Evolutionary conservation across 371 early-diverging fungal species (phyloP), one percentile per base, ranked within the genome.

Genomic region (Smittium mucronatum): DNA sequence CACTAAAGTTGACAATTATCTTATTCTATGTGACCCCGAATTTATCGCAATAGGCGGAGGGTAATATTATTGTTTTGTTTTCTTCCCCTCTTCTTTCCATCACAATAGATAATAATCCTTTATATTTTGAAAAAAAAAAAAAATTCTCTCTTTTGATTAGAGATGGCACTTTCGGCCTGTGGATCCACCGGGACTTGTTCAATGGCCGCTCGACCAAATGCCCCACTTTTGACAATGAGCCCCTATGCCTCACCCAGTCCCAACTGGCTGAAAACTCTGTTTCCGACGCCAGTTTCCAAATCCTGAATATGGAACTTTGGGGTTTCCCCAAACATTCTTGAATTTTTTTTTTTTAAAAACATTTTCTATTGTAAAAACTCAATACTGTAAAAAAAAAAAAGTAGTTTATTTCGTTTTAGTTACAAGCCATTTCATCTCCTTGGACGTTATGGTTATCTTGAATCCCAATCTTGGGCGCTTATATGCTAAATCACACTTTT

Each of bases 21-120:
- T 93, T 78, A 84, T 95, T 2, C 75, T 92, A 34, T 84, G 89
- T 57, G 91, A 94, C 68, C 80, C 87, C 1, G 86, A 88, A 31
- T 93, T 86, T 71, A 84, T 97, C 57, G 94, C 94, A 0, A 76
- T 97, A 47, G 97, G 97, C 28, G 95, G 95, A 67, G 95, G 96
- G 82, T 89, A 84, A n/a, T 5, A 57, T 32, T 31, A 47, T 2
- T 5, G 21, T 1, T 59, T 78, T 47, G n/a, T 21, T 21, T 26
- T 30, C 58, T 30, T 26, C 68, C 35, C 61, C 31, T 34, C 32
- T 34, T 32, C 34, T 63, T 61, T 71, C 64, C 30, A 59, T 47
- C 36, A n/a, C n/a, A n/a, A n/a, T n/a, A n/a, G n/a, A n/a, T n/a
- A n/a, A n/a, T n/a, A n/a, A n/a, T n/a, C n/a, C n/a, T n/a, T n/a